Evolutionary conservation across 108 stramenopile species (phyloP), one percentile per base, ranked within the genome.

Genomic region (Chaetoceros muelleri): DNA sequence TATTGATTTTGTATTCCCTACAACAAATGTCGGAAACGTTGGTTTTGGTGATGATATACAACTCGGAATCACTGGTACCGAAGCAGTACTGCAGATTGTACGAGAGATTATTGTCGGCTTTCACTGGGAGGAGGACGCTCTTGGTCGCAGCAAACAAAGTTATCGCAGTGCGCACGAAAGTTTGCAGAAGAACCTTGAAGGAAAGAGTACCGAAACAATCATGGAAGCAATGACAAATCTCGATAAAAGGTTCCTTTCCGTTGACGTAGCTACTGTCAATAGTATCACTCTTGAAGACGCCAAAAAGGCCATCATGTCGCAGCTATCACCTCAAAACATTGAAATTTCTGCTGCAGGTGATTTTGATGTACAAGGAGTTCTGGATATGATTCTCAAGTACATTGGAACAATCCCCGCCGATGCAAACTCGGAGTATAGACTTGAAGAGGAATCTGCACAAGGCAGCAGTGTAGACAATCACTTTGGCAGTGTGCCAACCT

Each of bases 281-380:
- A 74, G 64, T 27, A 75, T 94, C 25, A 87, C 85, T 24, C 71
- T 94, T 3, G 88, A 88, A 7, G 91, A 92, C 52, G 94, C 91
- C 7, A 75, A 87, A 54, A 70, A 69, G 55, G 90, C 95, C 2
- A 86, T 96, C 67, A 86, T 85, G 87, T 86, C 87, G 10, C 95
- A 96, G 54, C 66, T 98, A 59, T 58, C 66, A 13, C 94, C 95
- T 24, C 66, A 73, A 2, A 79, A 90, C 21, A 60, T 96, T 48
- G 97, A 98, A 61, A 86, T 98, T 10, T 90, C 90, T 17, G 64
- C 93, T 53, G 82, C 88, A n/a, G 97, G 95, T n/a, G 97, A 98
- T 68, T 92, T 96, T 59, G 84, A 94, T 64, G 84, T 89, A 0
- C 74, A 71, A 10, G 94, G 96, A 60, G 80, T 92, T 20, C 74